A percentile compares a stretch with the other conserved stretches of the same genome.
phyloP scores from a whole-genome alignment of 805 yeast species.

The Kodamaea fukazawae region DNA sequence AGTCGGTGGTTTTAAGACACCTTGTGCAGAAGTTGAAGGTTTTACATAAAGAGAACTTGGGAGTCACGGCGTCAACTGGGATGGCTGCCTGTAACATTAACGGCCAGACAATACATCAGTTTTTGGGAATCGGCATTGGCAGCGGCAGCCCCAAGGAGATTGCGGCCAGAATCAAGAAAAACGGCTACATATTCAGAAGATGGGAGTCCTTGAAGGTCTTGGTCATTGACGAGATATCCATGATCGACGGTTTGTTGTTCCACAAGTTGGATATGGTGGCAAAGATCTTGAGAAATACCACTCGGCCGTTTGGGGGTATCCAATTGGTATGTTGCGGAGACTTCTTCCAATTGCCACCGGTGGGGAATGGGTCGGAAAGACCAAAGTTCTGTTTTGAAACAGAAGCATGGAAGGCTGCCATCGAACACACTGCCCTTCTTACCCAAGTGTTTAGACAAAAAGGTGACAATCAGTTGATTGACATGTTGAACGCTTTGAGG shows the following conservation, averaged over 20 bases:
- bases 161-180: conserved; percentile 47
- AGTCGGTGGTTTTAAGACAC: conserved; percentile 64
- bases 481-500: conserved; percentile 78
- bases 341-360: conserved; percentile 94
- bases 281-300: conserved; percentile 47
- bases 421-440: conserved; percentile 65
- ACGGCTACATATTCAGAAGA: conserved; percentile 40
- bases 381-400: conserved; percentile 73
- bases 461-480: conserved; percentile 72
- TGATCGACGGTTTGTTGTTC: conserved; percentile 80
- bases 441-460: conserved; percentile 84
- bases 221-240: conserved; percentile 89
- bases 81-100: conserved; percentile 93
- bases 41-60: conserved; percentile 51
- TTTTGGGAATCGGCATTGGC: conserved; percentile 84
- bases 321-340: conserved; percentile 92
- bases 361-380: conserved; percentile 33
- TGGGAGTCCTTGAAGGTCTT: conserved; percentile 74
- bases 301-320: conserved; percentile 86
- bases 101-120: conserved; percentile 83
- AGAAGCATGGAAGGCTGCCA: conserved; percentile 60
- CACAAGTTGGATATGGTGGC: conserved; percentile 76
- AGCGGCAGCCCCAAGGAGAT: conserved; percentile 46
- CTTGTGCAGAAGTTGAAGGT: conserved; percentile 45
- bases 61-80: conserved; percentile 94